Conservation (phyloP, 1,284 basidiomycete genomes). For the Sporisorium exsertum region DNA sequence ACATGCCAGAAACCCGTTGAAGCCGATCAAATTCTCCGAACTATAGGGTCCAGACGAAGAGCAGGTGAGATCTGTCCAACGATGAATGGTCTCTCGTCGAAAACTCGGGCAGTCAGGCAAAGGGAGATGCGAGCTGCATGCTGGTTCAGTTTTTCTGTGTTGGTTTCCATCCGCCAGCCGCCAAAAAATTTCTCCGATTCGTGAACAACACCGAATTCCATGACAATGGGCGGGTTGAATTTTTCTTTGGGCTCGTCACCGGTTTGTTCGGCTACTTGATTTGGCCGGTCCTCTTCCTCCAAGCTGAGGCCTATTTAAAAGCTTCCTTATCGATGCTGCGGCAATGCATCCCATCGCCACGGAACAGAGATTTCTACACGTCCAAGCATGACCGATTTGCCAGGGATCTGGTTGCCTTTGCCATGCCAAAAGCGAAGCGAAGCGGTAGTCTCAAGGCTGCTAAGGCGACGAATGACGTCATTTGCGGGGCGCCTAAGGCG, state of each 20-base stretch:
- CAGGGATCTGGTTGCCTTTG: no score
- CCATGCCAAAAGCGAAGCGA: no score
- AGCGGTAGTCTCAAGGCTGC: no score
- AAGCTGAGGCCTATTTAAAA: not conserved
- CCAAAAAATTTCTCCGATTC: conserved; percentile 2
- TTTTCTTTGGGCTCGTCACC: not conserved
- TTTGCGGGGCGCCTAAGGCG: not conserved
- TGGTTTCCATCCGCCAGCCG: no score
- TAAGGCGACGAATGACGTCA: no score
- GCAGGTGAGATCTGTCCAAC: not conserved
- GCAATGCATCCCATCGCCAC: not conserved
- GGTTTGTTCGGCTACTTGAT: not conserved
- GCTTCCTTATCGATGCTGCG: not conserved
- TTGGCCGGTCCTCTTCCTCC: not conserved
- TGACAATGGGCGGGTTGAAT: not conserved
- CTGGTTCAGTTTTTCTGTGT: no score
- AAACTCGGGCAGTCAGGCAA: conserved; percentile 2
- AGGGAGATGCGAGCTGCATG: not conserved
- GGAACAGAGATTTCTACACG: no score
- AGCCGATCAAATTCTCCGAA: not conserved
- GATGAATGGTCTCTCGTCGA: not conserved
- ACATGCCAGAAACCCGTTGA: conserved; percentile 1
- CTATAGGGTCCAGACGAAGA: not conserved
- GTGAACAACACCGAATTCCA: no score
- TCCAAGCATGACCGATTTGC: no score